These are phyloP conservation scores for Mucor velutinosus DNA, from an alignment of 371 early-diverging fungal species.

Conservation along the genomic window DNA sequence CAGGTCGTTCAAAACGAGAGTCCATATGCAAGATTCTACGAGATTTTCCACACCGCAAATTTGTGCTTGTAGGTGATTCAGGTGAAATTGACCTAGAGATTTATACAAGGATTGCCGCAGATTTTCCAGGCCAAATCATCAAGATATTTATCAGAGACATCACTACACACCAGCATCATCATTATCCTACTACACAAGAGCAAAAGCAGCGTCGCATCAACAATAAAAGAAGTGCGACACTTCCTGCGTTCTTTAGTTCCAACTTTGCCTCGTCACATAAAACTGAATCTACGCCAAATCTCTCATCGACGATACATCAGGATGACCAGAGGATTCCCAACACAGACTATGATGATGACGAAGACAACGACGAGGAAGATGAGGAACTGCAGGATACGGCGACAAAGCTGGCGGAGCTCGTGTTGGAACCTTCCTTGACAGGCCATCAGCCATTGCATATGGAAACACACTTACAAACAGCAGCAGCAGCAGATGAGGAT, in stretches of 20 bases:
- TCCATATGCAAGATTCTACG: constrained; percentile 57
- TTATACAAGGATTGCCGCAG: constrained; percentile 62
- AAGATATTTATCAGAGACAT: constrained; percentile 88
- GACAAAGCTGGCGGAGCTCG: neutral
- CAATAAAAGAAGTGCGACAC: neutral
- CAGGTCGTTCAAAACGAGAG: constrained; percentile 58
- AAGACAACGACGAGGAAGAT: neutral
- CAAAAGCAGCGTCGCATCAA: neutral
- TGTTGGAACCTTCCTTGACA: constrained; percentile 1
- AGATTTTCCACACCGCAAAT: constrained; percentile 81
- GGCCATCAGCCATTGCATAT: neutral
- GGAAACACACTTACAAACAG: neutral
- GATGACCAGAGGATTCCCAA: neutral
- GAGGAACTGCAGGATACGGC: neutral
- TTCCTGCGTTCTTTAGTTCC: constrained; percentile 2
- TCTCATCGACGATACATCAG: neutral
- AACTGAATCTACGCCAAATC: neutral
- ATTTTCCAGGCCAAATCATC: constrained; percentile 65
- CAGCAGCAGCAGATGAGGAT: neutral
- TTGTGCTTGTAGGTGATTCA: constrained; percentile 89
- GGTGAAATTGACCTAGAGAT: constrained; percentile 90
- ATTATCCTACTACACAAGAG: neutral
- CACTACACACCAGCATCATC: constrained; percentile 31
- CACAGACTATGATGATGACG: neutral
- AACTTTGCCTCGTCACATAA: neutral